Evolutionary conservation across 2,329 filamentous ascomycete species (phyloP).

Genomic region (Aspergillus calidoustus): DNA sequence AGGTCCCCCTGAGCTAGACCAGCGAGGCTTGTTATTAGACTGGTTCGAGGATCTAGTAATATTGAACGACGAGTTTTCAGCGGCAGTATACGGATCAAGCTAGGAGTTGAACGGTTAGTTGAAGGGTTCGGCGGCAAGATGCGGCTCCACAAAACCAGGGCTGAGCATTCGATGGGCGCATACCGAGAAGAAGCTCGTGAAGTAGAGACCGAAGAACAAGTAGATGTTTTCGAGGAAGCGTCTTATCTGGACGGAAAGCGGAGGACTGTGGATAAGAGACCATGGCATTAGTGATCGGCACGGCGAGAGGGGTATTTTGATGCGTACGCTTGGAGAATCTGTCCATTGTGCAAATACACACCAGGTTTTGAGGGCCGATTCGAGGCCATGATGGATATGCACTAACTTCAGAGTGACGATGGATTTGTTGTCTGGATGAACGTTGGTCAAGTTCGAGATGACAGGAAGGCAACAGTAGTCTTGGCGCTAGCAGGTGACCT

Average conservation of each 20-base stretch:
- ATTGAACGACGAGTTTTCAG: slow-evolving; percentile 53
- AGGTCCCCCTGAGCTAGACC: slow-evolving; percentile 28
- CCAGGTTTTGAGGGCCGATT: slow-evolving; percentile 31
- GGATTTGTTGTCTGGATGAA: slow-evolving; percentile 2
- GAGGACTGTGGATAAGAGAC: slow-evolving; percentile 41
- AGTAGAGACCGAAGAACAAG: slow-evolving; percentile 54
- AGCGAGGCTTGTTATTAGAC: slow-evolving; percentile 29
- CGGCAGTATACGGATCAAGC: slow-evolving; percentile 53
- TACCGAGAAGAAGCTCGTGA: slow-evolving; percentile 55
- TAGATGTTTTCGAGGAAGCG: slow-evolving; percentile 50
- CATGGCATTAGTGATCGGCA: slow-evolving; percentile 10
- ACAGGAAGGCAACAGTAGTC: slow-evolving; percentile 1
- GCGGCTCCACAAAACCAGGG: not conserved
- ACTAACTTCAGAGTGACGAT: slow-evolving; percentile 9
- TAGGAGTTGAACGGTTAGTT: slow-evolving; percentile 29
- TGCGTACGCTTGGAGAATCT: slow-evolving; percentile 41
- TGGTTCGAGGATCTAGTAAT: slow-evolving; percentile 36
- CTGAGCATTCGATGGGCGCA: slow-evolving; percentile 19
- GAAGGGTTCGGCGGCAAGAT: not conserved
- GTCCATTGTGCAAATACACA: slow-evolving; percentile 48
- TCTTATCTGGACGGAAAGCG: slow-evolving; percentile 48
- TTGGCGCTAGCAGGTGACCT: slow-evolving; percentile 18
- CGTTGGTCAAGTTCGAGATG: not conserved
- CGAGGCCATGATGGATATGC: slow-evolving; percentile 37
- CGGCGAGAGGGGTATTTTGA: not conserved